Base-by-base conservation (phyloP, 225 moss, liverwort and hornwort species). In the Asterella californica region DNA sequence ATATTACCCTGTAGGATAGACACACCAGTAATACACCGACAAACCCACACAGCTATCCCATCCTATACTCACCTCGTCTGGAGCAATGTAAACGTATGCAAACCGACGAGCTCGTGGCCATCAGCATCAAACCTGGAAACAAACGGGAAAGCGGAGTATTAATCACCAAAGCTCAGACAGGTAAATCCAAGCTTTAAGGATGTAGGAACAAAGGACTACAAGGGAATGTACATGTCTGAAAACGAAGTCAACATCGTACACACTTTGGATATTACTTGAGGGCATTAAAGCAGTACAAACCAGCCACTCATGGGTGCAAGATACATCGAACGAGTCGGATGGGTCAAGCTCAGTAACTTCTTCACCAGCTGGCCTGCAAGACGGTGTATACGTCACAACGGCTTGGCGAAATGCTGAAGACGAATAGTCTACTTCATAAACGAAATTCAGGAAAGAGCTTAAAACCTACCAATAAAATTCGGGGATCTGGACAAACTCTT, bases 221-320 rank as follows among this genome's bases (percentile, higher is more conserved):
- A 21, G 25, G 25, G n/a, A 61, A 61, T 21, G 6, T 49, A 21
- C 18, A 24, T 53, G 18, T 33, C 54, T n/a, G 9, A 30, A 75
- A 32, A 15, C 52, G 17, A 14, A 47, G 25, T 15, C 8, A 4
- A 27, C 65, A 66, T 5, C 17, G 32, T 12, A 15, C 67, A 33
- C 5, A 68, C 5, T 4, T 27, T 15, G n/a, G 29, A 30, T 33
- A 68, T 68, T 10, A 27, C 64, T 32, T 2, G 27, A 29, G 14
- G 27, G 32, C 14, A 5, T 65, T 4, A 38, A 32, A 48, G 45
- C 11, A 80, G 77, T 53, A 81, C 83, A 74, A 10, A 88, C 87
- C 99, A 99, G 76, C 95, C 93, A 83, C 95, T 95, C 99, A 99
- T 94, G 34, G 99, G 99, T 74, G 91, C 91, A 46, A 99, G 83